Evolutionary conservation across 495 filamentous ascomycete species (phyloP).

Genomic region (Pseudomonodictys pantanalensis): DNA sequence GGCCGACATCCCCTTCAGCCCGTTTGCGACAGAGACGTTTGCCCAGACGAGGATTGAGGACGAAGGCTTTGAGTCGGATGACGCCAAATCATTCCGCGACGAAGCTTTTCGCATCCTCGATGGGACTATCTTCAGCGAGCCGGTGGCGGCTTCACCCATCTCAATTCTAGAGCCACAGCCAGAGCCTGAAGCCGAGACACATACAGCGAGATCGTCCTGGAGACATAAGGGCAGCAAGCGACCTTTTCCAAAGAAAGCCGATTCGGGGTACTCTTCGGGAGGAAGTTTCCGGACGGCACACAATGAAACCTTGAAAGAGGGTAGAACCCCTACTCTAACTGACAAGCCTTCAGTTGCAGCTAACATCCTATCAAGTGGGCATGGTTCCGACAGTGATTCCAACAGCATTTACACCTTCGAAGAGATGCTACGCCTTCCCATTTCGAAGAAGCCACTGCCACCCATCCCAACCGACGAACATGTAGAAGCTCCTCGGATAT

Average conservation of each 20-base stretch:
- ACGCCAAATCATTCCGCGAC: conserved; percentile 14
- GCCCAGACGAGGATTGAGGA: conserved; percentile 9
- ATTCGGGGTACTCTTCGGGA: conserved; percentile 35
- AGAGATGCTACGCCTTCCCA: conserved; percentile 29
- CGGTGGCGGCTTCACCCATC: not conserved
- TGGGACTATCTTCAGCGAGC: conserved; percentile 26
- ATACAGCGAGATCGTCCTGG: not conserved
- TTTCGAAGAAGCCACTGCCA: conserved; percentile 24
- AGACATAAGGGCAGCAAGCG: not conserved
- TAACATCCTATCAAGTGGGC: conserved; percentile 27
- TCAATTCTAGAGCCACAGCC: not conserved
- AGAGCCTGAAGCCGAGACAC: not conserved
- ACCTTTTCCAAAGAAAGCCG: conserved; percentile 28
- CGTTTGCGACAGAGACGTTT: conserved; percentile 1
- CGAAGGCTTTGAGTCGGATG: conserved; percentile 8
- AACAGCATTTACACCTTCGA: conserved; percentile 37
- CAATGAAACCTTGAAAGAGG: conserved; percentile 4
- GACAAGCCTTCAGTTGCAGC: conserved; percentile 9
- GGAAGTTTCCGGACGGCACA: conserved; percentile 22
- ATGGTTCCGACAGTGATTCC: conserved; percentile 30
- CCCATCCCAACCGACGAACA: conserved; percentile 7
- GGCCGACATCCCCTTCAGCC: conserved; percentile 26
- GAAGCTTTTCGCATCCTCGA: conserved; percentile 32
- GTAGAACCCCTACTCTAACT: conserved; percentile 3
- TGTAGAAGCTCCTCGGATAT: not conserved